phyloP scores from a whole-genome alignment of 2,329 filamentous ascomycete species.

The Fusarium protoensiforme region DNA sequence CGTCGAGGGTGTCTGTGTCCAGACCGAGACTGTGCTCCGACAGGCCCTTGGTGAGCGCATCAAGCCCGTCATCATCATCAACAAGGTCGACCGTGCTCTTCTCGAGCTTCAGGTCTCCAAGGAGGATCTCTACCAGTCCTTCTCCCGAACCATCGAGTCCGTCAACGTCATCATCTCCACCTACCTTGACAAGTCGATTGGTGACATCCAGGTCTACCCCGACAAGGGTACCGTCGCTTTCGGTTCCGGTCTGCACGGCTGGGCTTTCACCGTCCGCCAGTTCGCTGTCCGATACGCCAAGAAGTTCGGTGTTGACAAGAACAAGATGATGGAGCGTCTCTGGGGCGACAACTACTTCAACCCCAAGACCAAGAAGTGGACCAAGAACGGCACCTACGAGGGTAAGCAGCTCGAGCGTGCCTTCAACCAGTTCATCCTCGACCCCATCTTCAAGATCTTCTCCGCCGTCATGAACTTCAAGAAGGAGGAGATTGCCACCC shows the following conservation, averaged over 20 bases:
- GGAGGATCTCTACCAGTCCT: slow-evolving; percentile 99
- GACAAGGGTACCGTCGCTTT: slow-evolving; percentile 98
- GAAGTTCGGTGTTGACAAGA: slow-evolving; percentile 99
- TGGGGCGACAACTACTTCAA: slow-evolving; percentile 99
- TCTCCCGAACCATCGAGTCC: slow-evolving; percentile 99
- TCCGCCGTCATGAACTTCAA: slow-evolving; percentile 97
- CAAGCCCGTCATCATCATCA: slow-evolving; percentile 99
- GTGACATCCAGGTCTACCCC: slow-evolving; percentile 98
- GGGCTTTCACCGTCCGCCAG: slow-evolving; percentile 99
- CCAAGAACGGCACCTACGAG: slow-evolving; percentile 84
- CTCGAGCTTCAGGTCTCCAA: slow-evolving; percentile 98
- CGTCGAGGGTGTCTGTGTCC: slow-evolving; percentile 99
- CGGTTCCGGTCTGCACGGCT: slow-evolving; percentile 99
- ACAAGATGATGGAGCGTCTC: slow-evolving; percentile 99
- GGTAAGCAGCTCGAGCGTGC: slow-evolving; percentile 95
- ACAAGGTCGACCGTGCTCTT: slow-evolving; percentile 99
- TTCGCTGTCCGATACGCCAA: slow-evolving; percentile 97
- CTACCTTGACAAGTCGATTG: slow-evolving; percentile 96
- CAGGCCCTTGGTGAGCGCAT: slow-evolving; percentile 99
- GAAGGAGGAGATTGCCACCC: slow-evolving; percentile 86
- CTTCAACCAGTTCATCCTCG: slow-evolving; percentile 99
- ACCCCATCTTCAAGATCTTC: slow-evolving; percentile 99
- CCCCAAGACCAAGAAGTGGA: slow-evolving; percentile 99
- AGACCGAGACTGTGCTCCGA: slow-evolving; percentile 99
- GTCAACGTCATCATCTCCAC: slow-evolving; percentile 99